Conservation (phyloP, 2,329 filamentous ascomycete genomes). For the Beauveria sp. region DNA sequence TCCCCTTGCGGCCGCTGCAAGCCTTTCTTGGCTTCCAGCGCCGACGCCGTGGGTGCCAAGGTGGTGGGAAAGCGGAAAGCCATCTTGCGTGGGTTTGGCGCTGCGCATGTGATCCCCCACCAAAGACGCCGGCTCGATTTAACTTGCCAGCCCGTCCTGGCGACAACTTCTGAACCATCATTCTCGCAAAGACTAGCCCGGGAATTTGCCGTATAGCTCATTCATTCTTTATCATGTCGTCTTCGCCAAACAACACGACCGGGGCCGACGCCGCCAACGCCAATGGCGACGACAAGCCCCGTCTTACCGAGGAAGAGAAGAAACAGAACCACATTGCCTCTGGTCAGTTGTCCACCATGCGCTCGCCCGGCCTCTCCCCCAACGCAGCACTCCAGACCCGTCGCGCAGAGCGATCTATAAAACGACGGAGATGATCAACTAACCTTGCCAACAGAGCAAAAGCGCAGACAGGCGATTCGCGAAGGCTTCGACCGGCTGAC, state of each 20-base stretch:
- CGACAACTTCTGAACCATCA: background rate
- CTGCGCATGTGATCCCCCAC: constrained; percentile 11
- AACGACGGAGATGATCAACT: background rate
- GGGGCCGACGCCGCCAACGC: constrained; percentile 18
- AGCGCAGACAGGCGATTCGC: constrained; percentile 57
- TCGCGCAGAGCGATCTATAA: background rate
- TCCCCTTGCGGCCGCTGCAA: constrained; percentile 6
- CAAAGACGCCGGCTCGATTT: background rate
- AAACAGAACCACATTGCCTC: constrained; percentile 49
- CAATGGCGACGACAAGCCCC: constrained; percentile 37
- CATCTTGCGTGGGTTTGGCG: background rate
- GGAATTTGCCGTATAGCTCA: background rate
- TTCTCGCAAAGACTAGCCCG: background rate
- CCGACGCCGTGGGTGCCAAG: background rate
- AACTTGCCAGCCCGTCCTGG: constrained; percentile 1
- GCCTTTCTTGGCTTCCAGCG: background rate
- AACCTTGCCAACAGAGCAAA: constrained; percentile 28
- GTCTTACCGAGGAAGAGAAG: constrained; percentile 46
- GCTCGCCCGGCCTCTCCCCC: background rate
- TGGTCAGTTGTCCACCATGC: constrained; percentile 27
- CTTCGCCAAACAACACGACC: constrained; percentile 23
- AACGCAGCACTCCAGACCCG: background rate
- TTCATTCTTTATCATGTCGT: constrained; percentile 14
- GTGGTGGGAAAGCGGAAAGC: background rate
- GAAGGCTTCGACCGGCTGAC: constrained; percentile 78